phyloP scores from a whole-genome alignment of 352 stramenopile species.

The Globisporangium barbulae region DNA sequence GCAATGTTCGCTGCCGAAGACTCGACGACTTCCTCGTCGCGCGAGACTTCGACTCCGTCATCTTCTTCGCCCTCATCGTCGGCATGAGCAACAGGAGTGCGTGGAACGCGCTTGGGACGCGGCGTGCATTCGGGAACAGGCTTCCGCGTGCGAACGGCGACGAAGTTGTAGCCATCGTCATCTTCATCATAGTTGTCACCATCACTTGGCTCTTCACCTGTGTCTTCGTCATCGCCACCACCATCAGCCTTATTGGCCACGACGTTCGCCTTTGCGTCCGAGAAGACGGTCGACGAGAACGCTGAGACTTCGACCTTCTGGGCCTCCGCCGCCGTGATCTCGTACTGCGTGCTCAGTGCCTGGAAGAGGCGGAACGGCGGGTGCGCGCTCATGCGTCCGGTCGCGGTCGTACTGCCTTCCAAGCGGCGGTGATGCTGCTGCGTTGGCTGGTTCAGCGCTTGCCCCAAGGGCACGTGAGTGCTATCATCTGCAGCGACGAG shows the following conservation, averaged over 20 bases:
- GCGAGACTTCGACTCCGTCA: background rate
- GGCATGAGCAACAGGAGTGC: background rate
- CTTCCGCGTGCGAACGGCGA: background rate
- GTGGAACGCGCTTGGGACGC: background rate
- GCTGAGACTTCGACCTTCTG: background rate
- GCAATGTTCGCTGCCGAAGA: background rate
- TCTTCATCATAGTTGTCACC: background rate
- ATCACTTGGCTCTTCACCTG: background rate
- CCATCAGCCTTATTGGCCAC: background rate
- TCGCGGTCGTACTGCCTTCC: background rate
- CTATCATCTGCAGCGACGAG: background rate
- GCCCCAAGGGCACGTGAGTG: no score
- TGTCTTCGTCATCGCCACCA: background rate
- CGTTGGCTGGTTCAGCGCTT: background rate
- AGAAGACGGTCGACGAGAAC: background rate
- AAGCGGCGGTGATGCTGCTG: background rate
- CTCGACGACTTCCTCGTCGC: background rate
- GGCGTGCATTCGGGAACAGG: background rate
- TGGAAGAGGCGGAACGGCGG: slow-evolving; percentile 6
- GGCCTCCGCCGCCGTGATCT: background rate
- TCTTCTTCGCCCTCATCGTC: background rate
- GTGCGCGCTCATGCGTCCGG: background rate
- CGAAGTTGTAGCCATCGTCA: background rate
- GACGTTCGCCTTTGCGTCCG: background rate
- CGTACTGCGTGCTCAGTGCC: slow-evolving; percentile 6